phyloP scores from a whole-genome alignment of 768 basidiomycete species.

The Termitomyces sp. region DNA sequence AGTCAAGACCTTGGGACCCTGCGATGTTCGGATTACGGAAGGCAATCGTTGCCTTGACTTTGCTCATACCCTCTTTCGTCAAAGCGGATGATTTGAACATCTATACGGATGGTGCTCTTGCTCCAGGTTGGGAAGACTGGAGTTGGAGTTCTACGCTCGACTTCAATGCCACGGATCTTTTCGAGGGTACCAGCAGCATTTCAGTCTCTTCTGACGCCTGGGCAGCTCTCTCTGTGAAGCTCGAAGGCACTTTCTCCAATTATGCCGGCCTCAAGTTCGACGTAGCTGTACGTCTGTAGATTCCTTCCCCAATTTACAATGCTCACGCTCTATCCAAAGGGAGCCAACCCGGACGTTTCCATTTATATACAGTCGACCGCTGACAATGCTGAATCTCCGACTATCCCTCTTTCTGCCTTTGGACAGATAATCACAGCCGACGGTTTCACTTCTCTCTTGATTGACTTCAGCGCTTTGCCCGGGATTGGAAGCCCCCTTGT shows the following conservation, averaged over 20 bases:
- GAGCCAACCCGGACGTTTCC: constrained; percentile 37
- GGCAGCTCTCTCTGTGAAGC: constrained; percentile 42
- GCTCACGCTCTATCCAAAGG: constrained; percentile 20
- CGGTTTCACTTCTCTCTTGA: constrained; percentile 36
- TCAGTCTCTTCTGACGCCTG: constrained; percentile 36
- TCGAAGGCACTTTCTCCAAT: constrained; percentile 31
- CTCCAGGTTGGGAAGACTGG: constrained; percentile 46
- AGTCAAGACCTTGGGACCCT: background rate
- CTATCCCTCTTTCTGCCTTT: constrained; percentile 36
- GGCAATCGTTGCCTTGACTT: constrained; percentile 12
- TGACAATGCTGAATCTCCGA: constrained; percentile 29
- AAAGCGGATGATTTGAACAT: constrained; percentile 30
- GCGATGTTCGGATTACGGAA: constrained; percentile 3
- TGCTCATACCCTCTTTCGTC: constrained; percentile 16
- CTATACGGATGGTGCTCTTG: constrained; percentile 35
- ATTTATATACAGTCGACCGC: constrained; percentile 34
- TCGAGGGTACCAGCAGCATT: constrained; percentile 35
- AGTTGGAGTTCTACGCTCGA: constrained; percentile 39
- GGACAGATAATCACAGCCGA: constrained; percentile 29
- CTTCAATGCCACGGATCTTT: constrained; percentile 38
- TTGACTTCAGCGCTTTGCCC: constrained; percentile 43
- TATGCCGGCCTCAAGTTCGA: constrained; percentile 47
- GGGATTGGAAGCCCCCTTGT: constrained; percentile 34
- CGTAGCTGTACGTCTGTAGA: constrained; percentile 31
- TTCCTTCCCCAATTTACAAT: background rate